phyloP scores from a whole-genome alignment of 768 basidiomycete species.

The Phlegmacium glaucopus region DNA sequence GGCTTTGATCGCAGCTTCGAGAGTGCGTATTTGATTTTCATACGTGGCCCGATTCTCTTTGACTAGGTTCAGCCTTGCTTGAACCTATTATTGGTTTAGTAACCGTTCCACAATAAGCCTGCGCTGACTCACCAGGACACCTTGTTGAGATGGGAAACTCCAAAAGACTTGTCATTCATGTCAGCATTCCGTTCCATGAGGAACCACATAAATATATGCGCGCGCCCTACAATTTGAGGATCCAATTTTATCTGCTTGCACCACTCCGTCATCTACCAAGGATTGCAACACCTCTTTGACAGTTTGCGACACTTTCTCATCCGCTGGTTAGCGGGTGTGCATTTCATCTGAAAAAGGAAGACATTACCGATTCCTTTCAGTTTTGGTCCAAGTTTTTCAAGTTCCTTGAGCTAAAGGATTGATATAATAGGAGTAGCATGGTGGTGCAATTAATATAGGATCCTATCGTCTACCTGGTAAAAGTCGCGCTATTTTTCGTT shows the following conservation, averaged over 20 bases:
- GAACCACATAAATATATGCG: slow-evolving; percentile 11
- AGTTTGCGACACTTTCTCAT: slow-evolving; percentile 63
- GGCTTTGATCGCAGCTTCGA: slow-evolving; percentile 40
- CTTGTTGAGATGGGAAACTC: slow-evolving; percentile 91
- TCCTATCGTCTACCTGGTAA: slow-evolving; percentile 16
- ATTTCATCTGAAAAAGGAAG: background rate
- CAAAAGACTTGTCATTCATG: slow-evolving; percentile 70
- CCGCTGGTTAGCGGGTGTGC: background rate
- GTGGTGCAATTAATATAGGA: background rate
- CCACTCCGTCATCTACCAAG: slow-evolving; percentile 82
- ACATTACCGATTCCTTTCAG: slow-evolving; percentile 82
- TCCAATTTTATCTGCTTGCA: slow-evolving; percentile 89
- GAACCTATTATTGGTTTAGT: slow-evolving; percentile 40
- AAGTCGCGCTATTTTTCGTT: slow-evolving; percentile 18
- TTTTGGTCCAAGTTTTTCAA: slow-evolving; percentile 87
- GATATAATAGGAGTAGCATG: background rate
- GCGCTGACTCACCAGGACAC: slow-evolving; percentile 54
- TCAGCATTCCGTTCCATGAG: slow-evolving; percentile 22
- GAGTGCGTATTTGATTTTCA: slow-evolving; percentile 47
- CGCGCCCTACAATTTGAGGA: slow-evolving; percentile 80
- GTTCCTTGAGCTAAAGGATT: slow-evolving; percentile 72
- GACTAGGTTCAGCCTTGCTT: slow-evolving; percentile 47
- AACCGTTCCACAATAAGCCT: slow-evolving; percentile 1
- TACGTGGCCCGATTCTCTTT: slow-evolving; percentile 42
- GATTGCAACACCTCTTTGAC: slow-evolving; percentile 91